phyloP scores from a whole-genome alignment of 1,284 basidiomycete species.

The Thelephora terrestris region DNA sequence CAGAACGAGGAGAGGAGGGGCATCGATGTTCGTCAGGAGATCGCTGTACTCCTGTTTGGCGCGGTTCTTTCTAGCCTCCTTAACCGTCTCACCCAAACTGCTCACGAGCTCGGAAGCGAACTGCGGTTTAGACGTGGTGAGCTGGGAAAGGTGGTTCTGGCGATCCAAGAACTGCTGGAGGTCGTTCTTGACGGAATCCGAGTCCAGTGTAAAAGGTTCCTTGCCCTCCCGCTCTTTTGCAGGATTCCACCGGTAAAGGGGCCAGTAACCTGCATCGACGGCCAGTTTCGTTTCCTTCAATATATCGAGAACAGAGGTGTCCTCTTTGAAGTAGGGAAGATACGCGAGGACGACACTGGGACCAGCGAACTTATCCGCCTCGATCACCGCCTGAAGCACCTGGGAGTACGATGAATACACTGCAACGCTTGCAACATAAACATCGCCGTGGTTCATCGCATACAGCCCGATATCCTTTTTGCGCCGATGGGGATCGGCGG shows the following conservation, averaged over 20 bases:
- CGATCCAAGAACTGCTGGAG: constrained; percentile 93
- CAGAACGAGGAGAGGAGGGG: constrained; percentile 81
- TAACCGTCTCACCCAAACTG: constrained; percentile 77
- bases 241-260: constrained; percentile 97
- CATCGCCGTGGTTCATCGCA: constrained; percentile 97
- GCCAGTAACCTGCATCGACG: constrained; percentile 96
- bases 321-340: constrained; percentile 78
- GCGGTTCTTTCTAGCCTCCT: constrained; percentile 75
- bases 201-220: constrained; percentile 90
- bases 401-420: constrained; percentile 95
- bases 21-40: constrained; percentile 79
- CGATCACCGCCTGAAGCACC: constrained; percentile 85
- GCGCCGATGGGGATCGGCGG: constrained; percentile 59
- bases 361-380: constrained; percentile 86
- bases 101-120: constrained; percentile 80
- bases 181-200: constrained; percentile 89
- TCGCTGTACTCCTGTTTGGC: constrained; percentile 84
- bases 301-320: constrained; percentile 75
- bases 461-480: constrained; percentile 95
- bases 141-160: constrained; percentile 92
- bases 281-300: constrained; percentile 97
- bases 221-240: constrained; percentile 62
- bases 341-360: constrained; percentile 93
- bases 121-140: constrained; percentile 73
- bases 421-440: constrained; percentile 92